phyloP scores from a whole-genome alignment of 768 basidiomycete species.

The Peribolospora baueri region DNA sequence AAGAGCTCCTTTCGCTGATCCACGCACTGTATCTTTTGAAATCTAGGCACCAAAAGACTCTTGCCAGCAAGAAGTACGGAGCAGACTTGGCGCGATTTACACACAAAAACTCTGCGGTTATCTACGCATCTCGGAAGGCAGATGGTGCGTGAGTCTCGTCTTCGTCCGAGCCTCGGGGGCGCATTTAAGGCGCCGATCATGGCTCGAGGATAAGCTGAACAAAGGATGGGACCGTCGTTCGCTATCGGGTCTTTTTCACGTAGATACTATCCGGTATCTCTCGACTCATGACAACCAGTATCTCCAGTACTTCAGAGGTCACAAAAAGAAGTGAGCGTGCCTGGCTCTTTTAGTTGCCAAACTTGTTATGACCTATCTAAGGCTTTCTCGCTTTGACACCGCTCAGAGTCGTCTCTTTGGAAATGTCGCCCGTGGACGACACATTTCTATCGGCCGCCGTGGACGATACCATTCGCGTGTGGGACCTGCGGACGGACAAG shows the following conservation, averaged over 20 bases:
- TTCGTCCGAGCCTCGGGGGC: background rate
- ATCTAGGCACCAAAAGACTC: conserved; percentile 39
- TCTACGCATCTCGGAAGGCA: conserved; percentile 83
- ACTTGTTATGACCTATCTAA: background rate
- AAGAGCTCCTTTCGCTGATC: background rate
- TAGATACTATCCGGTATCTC: conserved; percentile 68
- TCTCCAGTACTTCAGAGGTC: conserved; percentile 82
- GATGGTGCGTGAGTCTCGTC: conserved; percentile 27
- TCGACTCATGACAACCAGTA: conserved; percentile 92
- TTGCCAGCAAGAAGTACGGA: conserved; percentile 90
- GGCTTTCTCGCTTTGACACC: background rate
- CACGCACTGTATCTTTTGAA: background rate
- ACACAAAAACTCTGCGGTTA: conserved; percentile 58
- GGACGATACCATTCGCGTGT: conserved; percentile 83
- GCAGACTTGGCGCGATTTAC: conserved; percentile 85
- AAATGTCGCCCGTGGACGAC: conserved; percentile 78
- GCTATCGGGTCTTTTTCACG: background rate
- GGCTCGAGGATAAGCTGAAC: background rate
- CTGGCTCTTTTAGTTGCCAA: background rate
- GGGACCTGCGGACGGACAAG: conserved; percentile 63
- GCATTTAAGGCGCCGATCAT: background rate
- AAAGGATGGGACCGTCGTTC: background rate
- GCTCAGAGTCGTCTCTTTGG: conserved; percentile 53
- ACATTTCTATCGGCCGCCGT: conserved; percentile 84
- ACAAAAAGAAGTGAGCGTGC: conserved; percentile 35